Base-by-base conservation (phyloP, 768 basidiomycete genomes). In the Collybiopsis luxurians region DNA sequence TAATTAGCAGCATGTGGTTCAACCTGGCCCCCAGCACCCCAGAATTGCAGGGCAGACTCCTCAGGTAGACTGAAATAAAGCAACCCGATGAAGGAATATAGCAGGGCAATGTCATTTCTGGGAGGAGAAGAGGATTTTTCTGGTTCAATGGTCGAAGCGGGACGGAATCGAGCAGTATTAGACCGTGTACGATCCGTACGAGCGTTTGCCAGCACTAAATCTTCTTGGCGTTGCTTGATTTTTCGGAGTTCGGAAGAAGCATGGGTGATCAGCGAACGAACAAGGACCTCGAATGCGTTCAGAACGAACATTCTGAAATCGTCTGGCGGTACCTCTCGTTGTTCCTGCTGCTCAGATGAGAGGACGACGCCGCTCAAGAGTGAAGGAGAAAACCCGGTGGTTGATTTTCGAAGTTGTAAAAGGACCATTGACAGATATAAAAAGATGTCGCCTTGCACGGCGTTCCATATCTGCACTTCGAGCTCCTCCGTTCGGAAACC, bases 151-250 rank as follows among this genome's bases (percentile, higher is more conserved):
- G 77, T 73, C 15, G 72, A 60, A 28, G 73, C 73, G 4, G 74
- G 67, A n/a, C 73, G 64, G 62, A 76, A 79, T n/a, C 81, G 73
- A 6, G 79, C 57, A 6, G 77, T 78, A 36, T 82, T 72, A 60
- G 69, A 72, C 50, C 86, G 76, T 15, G 82, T 77, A 26, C 89
- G 79, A 66, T 87, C 86, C 3, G 82, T 79, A 11, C 89, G 80
- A 23, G 82, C 81, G 59, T 76, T 85, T 0, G 88, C 86, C 43
- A 92, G 76, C 3, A 87, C 77, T 24, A 87, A 69, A 66, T 97
- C 94, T 69, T 96, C 94, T 67, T 97, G 95, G 28, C 88, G 75
- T 60, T 94, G 90, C 65, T 93, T 92, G 67, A 97, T 89, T 69
- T 91, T 91, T 34, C 89, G 82, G 34, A 91, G 76, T 67, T 90